phyloP scores from a whole-genome alignment of 306 rosid species.

The Acacia confusa region DNA sequence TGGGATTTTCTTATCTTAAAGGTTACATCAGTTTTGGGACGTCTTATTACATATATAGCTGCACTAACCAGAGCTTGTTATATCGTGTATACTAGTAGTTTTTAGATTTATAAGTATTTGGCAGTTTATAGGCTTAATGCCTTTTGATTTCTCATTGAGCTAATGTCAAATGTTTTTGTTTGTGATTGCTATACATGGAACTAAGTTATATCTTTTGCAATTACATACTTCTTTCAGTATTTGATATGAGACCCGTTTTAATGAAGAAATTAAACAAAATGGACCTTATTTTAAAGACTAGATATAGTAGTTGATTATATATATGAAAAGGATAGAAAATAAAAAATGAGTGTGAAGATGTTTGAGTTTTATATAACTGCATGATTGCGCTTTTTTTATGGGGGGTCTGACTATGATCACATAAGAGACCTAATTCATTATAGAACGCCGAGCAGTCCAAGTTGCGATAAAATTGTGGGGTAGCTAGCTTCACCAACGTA shows the following conservation, averaged over 20 bases:
- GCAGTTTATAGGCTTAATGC: not conserved
- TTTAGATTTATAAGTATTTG: too few relatives aligned
- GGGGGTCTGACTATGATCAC: not conserved
- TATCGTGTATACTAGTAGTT: too few relatives aligned
- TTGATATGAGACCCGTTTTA: too few relatives aligned
- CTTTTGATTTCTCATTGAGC: not conserved
- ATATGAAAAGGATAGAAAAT: not conserved
- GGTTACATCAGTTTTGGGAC: not conserved
- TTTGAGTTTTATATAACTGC: not conserved
- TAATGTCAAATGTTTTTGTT: too few relatives aligned
- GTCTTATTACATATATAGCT: not conserved
- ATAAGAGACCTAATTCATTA: not conserved
- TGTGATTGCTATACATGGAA: not conserved
- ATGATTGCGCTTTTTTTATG: not conserved
- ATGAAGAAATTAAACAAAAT: too few relatives aligned
- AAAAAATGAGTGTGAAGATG: not conserved
- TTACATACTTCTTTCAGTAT: too few relatives aligned
- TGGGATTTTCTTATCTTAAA: not conserved
- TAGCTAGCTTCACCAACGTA: not conserved
- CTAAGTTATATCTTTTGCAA: not conserved
- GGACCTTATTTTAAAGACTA: too few relatives aligned
- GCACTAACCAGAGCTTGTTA: not conserved
- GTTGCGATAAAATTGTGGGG: not conserved
- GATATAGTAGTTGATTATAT: not conserved
- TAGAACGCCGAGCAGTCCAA: not conserved